A percentile compares a stretch with the other conserved stretches of the same genome.
phyloP scores from a whole-genome alignment of 2,329 filamentous ascomycete genomes.

The Dactylellina drechsleri region DNA sequence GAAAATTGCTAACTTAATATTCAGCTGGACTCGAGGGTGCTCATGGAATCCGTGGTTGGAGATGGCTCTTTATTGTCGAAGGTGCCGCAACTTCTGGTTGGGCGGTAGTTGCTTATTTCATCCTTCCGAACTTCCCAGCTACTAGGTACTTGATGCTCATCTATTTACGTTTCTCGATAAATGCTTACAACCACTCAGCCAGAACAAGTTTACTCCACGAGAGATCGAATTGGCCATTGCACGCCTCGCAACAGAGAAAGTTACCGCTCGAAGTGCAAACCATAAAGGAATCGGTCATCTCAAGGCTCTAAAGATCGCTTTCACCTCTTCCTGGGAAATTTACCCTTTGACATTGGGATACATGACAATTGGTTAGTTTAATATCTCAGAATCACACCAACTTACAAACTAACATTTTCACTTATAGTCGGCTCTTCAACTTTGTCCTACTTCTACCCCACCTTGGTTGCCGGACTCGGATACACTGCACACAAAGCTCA shows the following conservation, averaged over 20 bases:
- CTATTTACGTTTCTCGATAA: too few relatives aligned
- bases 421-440: constrained; percentile 63
- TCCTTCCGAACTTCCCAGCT: constrained; percentile 66
- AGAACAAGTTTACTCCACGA: constrained; percentile 60
- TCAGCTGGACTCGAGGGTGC: constrained; percentile 63
- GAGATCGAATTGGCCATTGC: constrained; percentile 64
- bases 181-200: constrained; percentile 57
- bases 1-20: constrained; percentile 3
- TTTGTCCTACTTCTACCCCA: constrained; percentile 68
- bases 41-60: constrained; percentile 65
- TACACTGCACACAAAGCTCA: constrained; percentile 60
- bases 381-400: not conserved
- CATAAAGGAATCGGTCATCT: constrained; percentile 58
- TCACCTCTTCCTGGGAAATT: constrained; percentile 64
- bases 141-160: constrained; percentile 56
- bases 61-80: constrained; percentile 66
- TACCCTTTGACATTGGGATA: constrained; percentile 66
- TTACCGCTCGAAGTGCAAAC: constrained; percentile 60
- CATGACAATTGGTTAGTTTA: constrained; percentile 62
- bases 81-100: constrained; percentile 63
- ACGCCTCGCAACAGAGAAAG: constrained; percentile 64
- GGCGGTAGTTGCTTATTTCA: constrained; percentile 63
- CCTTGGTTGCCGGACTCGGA: constrained; percentile 66
- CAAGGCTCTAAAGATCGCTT: constrained; percentile 62
- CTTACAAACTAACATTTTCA: too few relatives aligned